Percentiles rank a stretch among this genome's conserved stretches.
Evolutionary conservation across 2,329 filamentous ascomycete species (phyloP).

Genomic region (Xylariaceae sp.): DNA sequence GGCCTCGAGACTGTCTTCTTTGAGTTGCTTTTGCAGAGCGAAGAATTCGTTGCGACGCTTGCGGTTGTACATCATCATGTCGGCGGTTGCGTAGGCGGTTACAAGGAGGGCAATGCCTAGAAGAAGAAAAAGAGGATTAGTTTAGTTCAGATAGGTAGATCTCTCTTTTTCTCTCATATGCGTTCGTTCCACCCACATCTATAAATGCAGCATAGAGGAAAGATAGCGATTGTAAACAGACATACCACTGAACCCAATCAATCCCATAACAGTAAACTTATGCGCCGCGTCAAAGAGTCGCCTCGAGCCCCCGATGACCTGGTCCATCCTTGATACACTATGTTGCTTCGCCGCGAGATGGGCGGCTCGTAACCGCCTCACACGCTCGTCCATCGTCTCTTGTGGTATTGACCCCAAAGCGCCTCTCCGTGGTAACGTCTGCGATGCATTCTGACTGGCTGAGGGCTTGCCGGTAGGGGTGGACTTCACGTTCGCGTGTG

Average conservation of each 20-base stretch:
- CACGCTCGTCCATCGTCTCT: slow-evolving; percentile 74
- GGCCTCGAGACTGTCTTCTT: slow-evolving; percentile 61
- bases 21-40: slow-evolving; percentile 60
- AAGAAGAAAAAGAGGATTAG: not conserved
- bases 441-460: slow-evolving; percentile 17
- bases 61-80: slow-evolving; percentile 68
- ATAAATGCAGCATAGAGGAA: not conserved
- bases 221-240: slow-evolving; percentile 14
- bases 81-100: slow-evolving; percentile 65
- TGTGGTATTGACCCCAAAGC: slow-evolving; percentile 44
- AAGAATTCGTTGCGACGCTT: slow-evolving; percentile 65
- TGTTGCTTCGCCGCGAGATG: slow-evolving; percentile 71
- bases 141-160: no score
- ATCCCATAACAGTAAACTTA: slow-evolving; percentile 59
- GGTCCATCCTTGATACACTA: slow-evolving; percentile 60
- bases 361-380: slow-evolving; percentile 70
- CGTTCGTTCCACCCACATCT: not conserved
- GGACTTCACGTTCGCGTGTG: slow-evolving; percentile 72
- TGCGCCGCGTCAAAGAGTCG: slow-evolving; percentile 63
- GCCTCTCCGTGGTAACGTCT: slow-evolving; percentile 35
- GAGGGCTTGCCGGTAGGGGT: slow-evolving; percentile 33
- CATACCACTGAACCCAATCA: slow-evolving; percentile 65
- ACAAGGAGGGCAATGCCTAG: slow-evolving; percentile 61
- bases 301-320: slow-evolving; percentile 55
- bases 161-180: not conserved